These are phyloP conservation scores for Jatropha podagrica DNA, from an alignment of 441 rosid species.

Conservation along the genomic window DNA sequence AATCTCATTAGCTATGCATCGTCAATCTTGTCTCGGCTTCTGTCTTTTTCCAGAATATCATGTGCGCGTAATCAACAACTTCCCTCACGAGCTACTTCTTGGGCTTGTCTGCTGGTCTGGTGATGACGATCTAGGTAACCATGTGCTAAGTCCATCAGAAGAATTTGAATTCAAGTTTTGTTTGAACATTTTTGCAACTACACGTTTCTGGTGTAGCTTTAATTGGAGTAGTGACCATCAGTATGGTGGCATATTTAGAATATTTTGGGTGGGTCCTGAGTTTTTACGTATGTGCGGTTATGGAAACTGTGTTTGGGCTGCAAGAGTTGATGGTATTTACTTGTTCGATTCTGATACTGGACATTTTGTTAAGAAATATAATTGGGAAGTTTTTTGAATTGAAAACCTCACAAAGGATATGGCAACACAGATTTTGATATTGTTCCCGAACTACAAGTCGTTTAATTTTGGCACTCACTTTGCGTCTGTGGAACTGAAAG, in stretches of 20 bases:
- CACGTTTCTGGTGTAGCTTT: not conserved
- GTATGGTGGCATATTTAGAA: not conserved
- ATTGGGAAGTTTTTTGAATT: conserved; percentile 1
- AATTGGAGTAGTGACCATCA: not conserved
- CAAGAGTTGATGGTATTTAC: conserved; percentile 3
- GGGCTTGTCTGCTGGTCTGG: not conserved
- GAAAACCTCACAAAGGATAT: not conserved
- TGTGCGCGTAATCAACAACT: not conserved
- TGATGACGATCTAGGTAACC: not conserved
- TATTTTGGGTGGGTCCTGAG: not conserved
- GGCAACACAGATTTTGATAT: not conserved
- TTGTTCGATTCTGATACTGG: not conserved
- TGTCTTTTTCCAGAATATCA: not conserved
- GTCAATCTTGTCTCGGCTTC: not conserved
- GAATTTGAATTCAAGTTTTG: not conserved
- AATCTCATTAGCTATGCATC: not conserved
- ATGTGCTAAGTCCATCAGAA: not conserved
- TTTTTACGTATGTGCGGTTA: not conserved
- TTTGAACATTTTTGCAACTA: not conserved
- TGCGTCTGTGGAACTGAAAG: too few species aligned
- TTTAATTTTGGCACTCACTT: too few species aligned
- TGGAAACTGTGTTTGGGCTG: not conserved
- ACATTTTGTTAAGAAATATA: not conserved
- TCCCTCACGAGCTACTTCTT: not conserved
- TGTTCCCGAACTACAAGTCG: too few species aligned